Percentiles rank a stretch among this genome's conserved stretches.
These are phyloP conservation scores for Teratosphaeriaceae sp. DNA, from an alignment of 2,329 filamentous ascomycete genomes.

Conservation along the genomic window DNA sequence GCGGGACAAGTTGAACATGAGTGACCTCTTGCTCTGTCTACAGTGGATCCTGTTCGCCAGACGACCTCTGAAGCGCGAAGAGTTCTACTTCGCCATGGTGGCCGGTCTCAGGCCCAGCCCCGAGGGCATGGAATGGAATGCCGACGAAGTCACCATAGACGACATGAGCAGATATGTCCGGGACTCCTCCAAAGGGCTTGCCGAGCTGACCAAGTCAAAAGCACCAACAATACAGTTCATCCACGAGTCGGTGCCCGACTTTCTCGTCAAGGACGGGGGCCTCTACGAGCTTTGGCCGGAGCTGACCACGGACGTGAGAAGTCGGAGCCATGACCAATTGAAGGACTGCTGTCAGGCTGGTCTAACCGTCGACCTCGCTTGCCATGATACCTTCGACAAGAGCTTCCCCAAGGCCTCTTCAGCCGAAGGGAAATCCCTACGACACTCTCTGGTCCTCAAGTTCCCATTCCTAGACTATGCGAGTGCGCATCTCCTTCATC, in stretches of 20 bases:
- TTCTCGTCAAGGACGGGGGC: conserved; percentile 35
- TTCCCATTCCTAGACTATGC: conserved; percentile 46
- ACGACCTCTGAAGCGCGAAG: conserved; percentile 34
- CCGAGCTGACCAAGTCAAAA: conserved; percentile 33
- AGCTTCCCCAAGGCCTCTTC: neutral
- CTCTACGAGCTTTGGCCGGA: conserved; percentile 25
- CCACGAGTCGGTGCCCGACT: conserved; percentile 47
- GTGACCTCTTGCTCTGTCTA: conserved; percentile 41
- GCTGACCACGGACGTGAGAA: neutral
- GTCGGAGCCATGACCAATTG: conserved; percentile 14
- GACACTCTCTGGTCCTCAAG: conserved; percentile 14
- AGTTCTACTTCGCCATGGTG: conserved; percentile 43
- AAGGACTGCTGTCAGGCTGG: conserved; percentile 12
- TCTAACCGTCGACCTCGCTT: neutral
- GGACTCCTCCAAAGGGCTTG: conserved; percentile 46
- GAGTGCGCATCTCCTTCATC: conserved; percentile 32
- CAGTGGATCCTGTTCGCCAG: conserved; percentile 49
- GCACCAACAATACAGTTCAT: conserved; percentile 45
- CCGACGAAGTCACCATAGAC: conserved; percentile 11
- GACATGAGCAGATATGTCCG: conserved; percentile 32
- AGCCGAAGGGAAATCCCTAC: conserved; percentile 11
- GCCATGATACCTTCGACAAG: neutral
- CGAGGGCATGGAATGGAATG: conserved; percentile 15
- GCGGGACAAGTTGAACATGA: conserved; percentile 38
- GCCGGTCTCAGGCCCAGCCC: conserved; percentile 20